These are phyloP conservation scores for Aspergillus panamensis DNA, from an alignment of 495 filamentous ascomycete species.

Conservation along the genomic window DNA sequence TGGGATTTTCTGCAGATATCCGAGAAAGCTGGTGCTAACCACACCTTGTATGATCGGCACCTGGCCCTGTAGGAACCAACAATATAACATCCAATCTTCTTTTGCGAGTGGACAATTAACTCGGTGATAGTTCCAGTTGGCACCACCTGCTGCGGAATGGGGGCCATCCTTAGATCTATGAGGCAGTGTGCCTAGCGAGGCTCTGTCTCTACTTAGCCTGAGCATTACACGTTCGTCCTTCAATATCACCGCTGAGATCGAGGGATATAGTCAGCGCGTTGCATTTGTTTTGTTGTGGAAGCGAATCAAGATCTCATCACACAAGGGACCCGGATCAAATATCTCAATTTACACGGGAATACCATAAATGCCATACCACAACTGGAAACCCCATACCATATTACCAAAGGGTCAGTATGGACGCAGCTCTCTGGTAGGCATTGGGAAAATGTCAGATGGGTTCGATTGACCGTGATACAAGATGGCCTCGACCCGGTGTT, in stretches of 20 bases:
- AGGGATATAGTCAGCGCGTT: background rate
- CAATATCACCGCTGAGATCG: background rate
- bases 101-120: background rate
- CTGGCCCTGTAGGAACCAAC: background rate
- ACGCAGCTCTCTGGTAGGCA: constrained; percentile 1
- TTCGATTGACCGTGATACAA: constrained; percentile 39
- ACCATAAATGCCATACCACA: background rate
- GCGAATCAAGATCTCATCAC: background rate
- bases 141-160: background rate
- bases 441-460: constrained; percentile 10
- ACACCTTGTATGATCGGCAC: background rate
- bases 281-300: background rate
- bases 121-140: background rate
- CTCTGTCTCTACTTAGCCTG: background rate
- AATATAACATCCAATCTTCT: background rate
- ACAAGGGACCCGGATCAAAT: background rate
- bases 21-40: background rate
- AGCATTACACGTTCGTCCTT: background rate
- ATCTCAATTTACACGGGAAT: background rate
- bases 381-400: background rate
- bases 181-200: background rate
- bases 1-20: background rate
- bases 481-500: constrained; percentile 75
- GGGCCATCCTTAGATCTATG: background rate
- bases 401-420: constrained; percentile 10